A percentile compares a stretch with the other conserved stretches of the same genome.
These are phyloP conservation scores for Vaccinium corymbosum DNA, from an alignment of 148 eudicot genomes.

Conservation along the genomic window DNA sequence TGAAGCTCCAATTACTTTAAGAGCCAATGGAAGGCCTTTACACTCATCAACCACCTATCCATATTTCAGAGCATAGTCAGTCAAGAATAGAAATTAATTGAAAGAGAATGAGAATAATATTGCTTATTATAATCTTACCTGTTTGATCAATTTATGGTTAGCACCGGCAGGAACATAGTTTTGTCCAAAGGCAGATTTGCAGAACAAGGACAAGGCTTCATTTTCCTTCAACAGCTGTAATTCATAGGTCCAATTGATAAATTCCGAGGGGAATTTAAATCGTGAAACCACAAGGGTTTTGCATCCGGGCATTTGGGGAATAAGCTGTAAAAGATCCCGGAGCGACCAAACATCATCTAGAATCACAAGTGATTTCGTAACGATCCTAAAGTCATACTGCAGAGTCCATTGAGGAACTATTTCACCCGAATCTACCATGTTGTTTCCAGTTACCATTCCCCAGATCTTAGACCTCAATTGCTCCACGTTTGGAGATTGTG, in stretches of 20 bases:
- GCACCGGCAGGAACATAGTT: conserved; percentile 42
- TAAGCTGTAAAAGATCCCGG: conserved; percentile 54
- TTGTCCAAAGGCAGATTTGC: conserved; percentile 65
- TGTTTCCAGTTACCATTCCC: conserved; percentile 45
- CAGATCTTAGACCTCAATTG: conserved; percentile 49
- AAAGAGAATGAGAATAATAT: neutral
- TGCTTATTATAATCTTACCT: conserved; percentile 32
- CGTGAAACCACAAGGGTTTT: conserved; percentile 75
- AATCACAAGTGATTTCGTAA: conserved; percentile 42
- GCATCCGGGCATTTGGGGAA: conserved; percentile 55
- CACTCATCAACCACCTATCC: conserved; percentile 72
- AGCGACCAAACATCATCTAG: conserved; percentile 91
- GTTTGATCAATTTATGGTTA: conserved; percentile 47
- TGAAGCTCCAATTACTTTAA: conserved; percentile 85
- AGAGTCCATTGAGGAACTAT: conserved; percentile 35
- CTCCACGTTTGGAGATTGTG: conserved; percentile 82
- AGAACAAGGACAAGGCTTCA: conserved; percentile 70
- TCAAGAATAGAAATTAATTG: conserved; percentile 6
- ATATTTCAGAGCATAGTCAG: conserved; percentile 13
- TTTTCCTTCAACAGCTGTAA: conserved; percentile 56
- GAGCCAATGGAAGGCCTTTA: conserved; percentile 81
- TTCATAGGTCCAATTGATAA: conserved; percentile 50
- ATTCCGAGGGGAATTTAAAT: conserved; percentile 47
- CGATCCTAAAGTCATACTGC: conserved; percentile 24
- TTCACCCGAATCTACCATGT: conserved; percentile 22